Evolutionary conservation across 805 yeast genomes (phyloP), one percentile per base, ranked within the genome.

Genomic region (Candida taoyuanica): DNA sequence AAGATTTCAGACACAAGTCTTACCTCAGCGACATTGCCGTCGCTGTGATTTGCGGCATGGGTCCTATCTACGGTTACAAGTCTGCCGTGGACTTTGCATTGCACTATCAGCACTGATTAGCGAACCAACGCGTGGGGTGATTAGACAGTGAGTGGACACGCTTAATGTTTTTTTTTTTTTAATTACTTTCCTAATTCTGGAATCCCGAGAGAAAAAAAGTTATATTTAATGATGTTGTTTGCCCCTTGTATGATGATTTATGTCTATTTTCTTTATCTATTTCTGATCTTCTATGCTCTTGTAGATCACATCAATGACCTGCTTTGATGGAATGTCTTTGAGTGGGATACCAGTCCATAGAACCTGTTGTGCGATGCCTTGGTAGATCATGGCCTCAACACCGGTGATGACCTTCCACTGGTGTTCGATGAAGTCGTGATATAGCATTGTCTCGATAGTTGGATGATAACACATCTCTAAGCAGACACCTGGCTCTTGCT

Each of bases 1-100:
- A 71, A 44, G 67, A 68, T 14, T 71, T 71, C 57, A 65, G 76
- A 60, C 74, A 71, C 46, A 67, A 67, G 43, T 65, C 71, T 38
- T 71, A 64, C 52, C 57, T 71, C 23, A 65, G 68, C 49, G 76
- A 71, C 46, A 69, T 64, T 41, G 76, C 76, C 0, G 58, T 68
- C 30, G 76, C 68, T 5, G 71, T 72, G 7, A 47, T 55, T 14
- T 44, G 56, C 34, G 60, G 60, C 0, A 26, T 55, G 27, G 60
- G 60, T 14, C 58, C 60, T 7, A 32, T 55, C 13, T 46, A 46
- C 40, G 60, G 60, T 12, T 55, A 55, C 38, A 55, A 48, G 36
- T 45, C 59, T 31, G 58, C 59, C 17, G 39, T 55, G 30, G 60
- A 54, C 20, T 55, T 43, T 40, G 60, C 55, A 8, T 40, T 55